A percentile compares a stretch with the other conserved stretches of the same genome.
phyloP scores from a whole-genome alignment of 2,329 filamentous ascomycete species.

The Polychaeton citri region DNA sequence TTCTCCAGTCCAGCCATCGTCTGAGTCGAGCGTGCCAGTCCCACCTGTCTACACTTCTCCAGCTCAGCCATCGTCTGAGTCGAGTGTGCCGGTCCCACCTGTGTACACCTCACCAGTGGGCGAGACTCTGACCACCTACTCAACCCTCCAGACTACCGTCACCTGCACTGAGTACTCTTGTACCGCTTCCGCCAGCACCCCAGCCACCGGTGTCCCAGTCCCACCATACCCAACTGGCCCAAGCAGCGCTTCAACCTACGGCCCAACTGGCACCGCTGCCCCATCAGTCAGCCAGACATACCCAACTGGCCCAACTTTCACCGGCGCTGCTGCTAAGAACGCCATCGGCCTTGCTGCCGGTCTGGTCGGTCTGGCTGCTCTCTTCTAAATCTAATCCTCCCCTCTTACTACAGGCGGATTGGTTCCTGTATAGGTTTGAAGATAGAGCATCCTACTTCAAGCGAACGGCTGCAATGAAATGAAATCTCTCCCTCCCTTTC shows the following conservation, averaged over 20 bases:
- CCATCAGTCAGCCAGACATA: not conserved
- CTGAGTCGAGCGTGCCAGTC: too few species aligned
- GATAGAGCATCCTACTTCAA: too few species aligned
- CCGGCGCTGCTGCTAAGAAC: not conserved
- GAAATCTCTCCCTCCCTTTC: too few species aligned
- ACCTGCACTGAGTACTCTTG: not conserved
- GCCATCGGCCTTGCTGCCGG: not conserved
- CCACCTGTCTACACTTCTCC: not conserved
- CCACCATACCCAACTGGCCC: not conserved
- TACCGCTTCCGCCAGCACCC: not conserved
- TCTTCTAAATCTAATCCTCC: too few species aligned
- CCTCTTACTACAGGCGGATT: too few species aligned
- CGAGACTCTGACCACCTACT: not conserved
- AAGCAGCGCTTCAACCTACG: not conserved
- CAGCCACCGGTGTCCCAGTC: not conserved
- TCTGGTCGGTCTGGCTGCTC: not conserved
- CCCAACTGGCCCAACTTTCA: not conserved
- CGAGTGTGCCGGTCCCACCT: too few species aligned
- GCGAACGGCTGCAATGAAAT: too few species aligned
- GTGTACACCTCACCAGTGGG: not conserved
- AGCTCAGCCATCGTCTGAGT: too few species aligned
- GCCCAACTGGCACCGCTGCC: not conserved
- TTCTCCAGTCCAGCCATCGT: too few species aligned
- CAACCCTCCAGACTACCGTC: not conserved
- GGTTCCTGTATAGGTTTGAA: too few species aligned